Base-by-base conservation (phyloP, 768 basidiomycete genomes). In the Hysterangium stoloniferum region DNA sequence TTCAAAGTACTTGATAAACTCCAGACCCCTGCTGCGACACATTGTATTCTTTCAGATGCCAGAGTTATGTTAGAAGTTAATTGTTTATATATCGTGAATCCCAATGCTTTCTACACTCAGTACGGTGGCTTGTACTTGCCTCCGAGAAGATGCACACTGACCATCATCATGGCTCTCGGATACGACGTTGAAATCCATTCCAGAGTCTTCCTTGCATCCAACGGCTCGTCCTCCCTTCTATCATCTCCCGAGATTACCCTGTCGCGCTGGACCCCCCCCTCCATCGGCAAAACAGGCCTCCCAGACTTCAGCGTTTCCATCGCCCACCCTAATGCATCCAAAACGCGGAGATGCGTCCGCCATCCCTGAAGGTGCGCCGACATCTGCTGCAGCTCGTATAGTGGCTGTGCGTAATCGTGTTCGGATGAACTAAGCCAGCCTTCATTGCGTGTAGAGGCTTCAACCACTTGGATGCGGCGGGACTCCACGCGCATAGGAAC, bases 361-460 rank as follows among this genome's bases (percentile, higher is more conserved):
- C 85, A 88, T 38, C 67, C 61, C 41, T 78, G 74, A 78, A 81
- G 84, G 20, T 71, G 63, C 9, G 85, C 82, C 4, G 80, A 73
- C 47, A 84, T 72, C 52, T 78, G 75, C 56, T 80, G 77, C 4
- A 88, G 69, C 32, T 82, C 63, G 54, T 76, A 71, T 31, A 89
- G 66, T 5, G 77, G 71, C 59, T 77, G 74, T n/a, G 72, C 76
- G 49, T 78, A 72, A 63, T 84, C 82, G 17, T 58, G 57, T 24
- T 62, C 63, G 24, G 34, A 52, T 3, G 36, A 19, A 20, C 37
- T 41, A 28, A 50, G 48, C 37, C 4, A 27, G 8, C 25, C 20
- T 24, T 50, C 25, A 6, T 42, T 36, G n/a, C 24, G 34, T 6
- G 48, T 42, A 24, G 48, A 40, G 12, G 24, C 20, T 28, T 27